Conservation (phyloP, 768 basidiomycete genomes). For the Xerocomellus dryophilus region DNA sequence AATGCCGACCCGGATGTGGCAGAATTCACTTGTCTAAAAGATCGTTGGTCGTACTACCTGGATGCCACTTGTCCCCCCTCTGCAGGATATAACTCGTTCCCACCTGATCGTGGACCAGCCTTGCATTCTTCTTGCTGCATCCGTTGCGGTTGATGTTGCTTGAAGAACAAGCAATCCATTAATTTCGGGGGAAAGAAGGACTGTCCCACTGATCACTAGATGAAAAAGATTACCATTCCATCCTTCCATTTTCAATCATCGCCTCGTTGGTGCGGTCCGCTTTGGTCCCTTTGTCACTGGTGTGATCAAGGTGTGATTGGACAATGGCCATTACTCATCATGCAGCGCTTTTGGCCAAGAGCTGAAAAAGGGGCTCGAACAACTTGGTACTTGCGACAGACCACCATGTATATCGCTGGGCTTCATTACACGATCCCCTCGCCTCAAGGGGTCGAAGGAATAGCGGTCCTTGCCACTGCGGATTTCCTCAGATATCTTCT, state of each 20-base stretch:
- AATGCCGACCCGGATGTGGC: background rate
- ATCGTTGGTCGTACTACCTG: background rate
- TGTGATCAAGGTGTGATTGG: too few relatives aligned
- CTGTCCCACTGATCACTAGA: background rate
- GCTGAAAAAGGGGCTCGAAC: slow-evolving; percentile 15
- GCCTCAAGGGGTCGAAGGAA: slow-evolving; percentile 21
- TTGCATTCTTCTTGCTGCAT: background rate
- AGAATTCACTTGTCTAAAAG: background rate
- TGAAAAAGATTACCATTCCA: background rate
- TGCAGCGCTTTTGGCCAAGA: slow-evolving; percentile 9
- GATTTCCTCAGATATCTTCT: slow-evolving; percentile 23
- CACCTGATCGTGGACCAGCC: background rate
- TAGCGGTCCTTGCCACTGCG: slow-evolving; percentile 26
- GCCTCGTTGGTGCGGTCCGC: too few relatives aligned
- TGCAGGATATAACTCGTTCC: background rate
- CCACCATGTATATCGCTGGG: slow-evolving; percentile 31
- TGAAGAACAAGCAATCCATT: background rate
- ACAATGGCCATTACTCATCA: slow-evolving; percentile 19
- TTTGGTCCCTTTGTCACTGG: too few relatives aligned
- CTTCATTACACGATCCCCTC: slow-evolving; percentile 12
- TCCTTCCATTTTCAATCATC: too few relatives aligned
- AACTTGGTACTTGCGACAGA: slow-evolving; percentile 10
- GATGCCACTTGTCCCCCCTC: background rate
- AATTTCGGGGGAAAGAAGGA: background rate
- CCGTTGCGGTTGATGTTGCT: background rate